Conservation (phyloP, 2,329 filamentous ascomycete genomes). For the Sarocladium strictum region DNA sequence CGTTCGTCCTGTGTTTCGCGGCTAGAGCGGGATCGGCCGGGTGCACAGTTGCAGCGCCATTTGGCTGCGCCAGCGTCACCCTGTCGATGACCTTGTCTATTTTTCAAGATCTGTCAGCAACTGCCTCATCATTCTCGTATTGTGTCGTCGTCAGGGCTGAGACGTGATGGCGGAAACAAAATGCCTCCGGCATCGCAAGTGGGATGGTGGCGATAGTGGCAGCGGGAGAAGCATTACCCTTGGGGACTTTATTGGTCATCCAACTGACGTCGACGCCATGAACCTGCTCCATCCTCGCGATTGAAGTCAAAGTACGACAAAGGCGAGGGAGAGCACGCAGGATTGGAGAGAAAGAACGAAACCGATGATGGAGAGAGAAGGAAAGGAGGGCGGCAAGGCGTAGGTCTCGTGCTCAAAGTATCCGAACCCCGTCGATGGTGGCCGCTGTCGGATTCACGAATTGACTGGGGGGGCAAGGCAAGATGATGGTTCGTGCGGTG, state of each 20-base stretch:
- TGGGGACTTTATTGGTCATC: constrained; percentile 75
- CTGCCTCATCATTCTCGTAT: no score
- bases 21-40: constrained; percentile 15
- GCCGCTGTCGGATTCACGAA: constrained; percentile 4
- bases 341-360: not conserved
- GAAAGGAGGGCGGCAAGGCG: not conserved
- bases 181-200: not conserved
- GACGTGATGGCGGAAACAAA: not conserved
- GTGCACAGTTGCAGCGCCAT: constrained; percentile 20
- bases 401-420: not conserved
- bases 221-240: constrained; percentile 53
- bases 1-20: not conserved
- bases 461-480: constrained; percentile 2
- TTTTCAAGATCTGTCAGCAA: not conserved
- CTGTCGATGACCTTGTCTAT: constrained; percentile 25
- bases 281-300: constrained; percentile 63
- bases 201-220: constrained; percentile 9
- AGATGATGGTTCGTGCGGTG: constrained; percentile 1
- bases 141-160: not conserved
- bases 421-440: constrained; percentile 4
- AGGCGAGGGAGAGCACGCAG: not conserved
- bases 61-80: not conserved
- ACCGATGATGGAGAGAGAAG: not conserved
- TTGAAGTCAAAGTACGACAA: not conserved
- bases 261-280: constrained; percentile 84